Percentiles rank a stretch among this genome's conserved stretches.
Evolutionary conservation across 306 rosid genomes (phyloP).

Genomic region (Alnus glutinosa): DNA sequence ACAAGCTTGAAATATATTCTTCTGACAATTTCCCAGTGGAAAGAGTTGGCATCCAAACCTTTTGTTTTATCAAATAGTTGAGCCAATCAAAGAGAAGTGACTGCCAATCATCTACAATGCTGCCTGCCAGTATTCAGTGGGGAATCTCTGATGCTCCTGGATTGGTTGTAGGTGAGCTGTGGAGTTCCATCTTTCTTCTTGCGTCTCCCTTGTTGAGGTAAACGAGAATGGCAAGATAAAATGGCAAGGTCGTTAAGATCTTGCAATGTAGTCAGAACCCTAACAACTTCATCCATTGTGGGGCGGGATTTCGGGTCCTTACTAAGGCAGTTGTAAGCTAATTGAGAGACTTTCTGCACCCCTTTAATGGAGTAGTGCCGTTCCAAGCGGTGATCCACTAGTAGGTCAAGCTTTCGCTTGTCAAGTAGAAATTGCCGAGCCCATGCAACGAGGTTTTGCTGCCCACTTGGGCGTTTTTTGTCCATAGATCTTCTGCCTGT

Average conservation of each 20-base stretch:
- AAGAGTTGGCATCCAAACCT: constrained; percentile 40
- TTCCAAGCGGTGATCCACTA: constrained; percentile 88
- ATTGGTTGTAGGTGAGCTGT: constrained; percentile 61
- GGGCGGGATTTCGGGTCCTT: constrained; percentile 89
- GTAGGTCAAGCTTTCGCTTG: constrained; percentile 71
- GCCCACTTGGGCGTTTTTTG: constrained; percentile 91
- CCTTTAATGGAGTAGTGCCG: constrained; percentile 80
- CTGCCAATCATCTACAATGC: constrained; percentile 45
- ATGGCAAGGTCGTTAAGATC: constrained; percentile 86
- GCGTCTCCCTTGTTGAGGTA: constrained; percentile 78
- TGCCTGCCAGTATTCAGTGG: constrained; percentile 74
- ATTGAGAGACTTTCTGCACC: constrained; percentile 85
- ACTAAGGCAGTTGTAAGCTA: constrained; percentile 78
- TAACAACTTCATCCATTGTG: constrained; percentile 90
- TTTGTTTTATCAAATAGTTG: constrained; percentile 42
- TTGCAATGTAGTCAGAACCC: constrained; percentile 73
- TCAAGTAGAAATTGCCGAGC: constrained; percentile 86
- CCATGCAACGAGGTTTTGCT: constrained; percentile 93
- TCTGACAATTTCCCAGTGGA: constrained; percentile 42
- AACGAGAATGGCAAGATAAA: constrained; percentile 67
- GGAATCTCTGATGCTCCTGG: constrained; percentile 77
- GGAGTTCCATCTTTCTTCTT: constrained; percentile 81
- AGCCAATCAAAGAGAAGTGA: constrained; percentile 33
- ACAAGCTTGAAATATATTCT: constrained; percentile 52
- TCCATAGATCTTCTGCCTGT: constrained; percentile 98